These are phyloP conservation scores for Fusarium agapanthi DNA, from an alignment of 2,329 filamentous ascomycete genomes.

Conservation along the genomic window DNA sequence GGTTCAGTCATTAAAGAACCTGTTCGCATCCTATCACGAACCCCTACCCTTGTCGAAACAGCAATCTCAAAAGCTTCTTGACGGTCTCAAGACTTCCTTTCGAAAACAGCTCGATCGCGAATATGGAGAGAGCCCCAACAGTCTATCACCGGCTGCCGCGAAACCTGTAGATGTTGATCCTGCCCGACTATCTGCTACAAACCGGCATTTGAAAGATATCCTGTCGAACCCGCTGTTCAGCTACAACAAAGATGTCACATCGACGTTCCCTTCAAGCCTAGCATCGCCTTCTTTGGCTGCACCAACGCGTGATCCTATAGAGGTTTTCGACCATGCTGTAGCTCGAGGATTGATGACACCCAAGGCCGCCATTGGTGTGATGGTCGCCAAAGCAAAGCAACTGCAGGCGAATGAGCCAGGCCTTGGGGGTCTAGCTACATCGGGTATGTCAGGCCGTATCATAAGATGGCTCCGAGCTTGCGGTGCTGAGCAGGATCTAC, in stretches of 20 bases:
- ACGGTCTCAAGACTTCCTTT: slow-evolving; percentile 65
- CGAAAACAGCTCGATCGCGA: slow-evolving; percentile 66
- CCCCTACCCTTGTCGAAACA: slow-evolving; percentile 59
- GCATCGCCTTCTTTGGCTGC: slow-evolving; percentile 6
- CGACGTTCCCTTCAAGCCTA: slow-evolving; percentile 25
- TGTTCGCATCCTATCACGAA: slow-evolving; percentile 58
- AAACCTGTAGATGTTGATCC: slow-evolving; percentile 30
- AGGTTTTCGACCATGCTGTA: slow-evolving; percentile 65
- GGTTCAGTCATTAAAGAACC: slow-evolving; percentile 49
- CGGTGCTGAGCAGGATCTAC: slow-evolving; percentile 56
- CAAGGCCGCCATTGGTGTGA: slow-evolving; percentile 62
- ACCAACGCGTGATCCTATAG: slow-evolving; percentile 55
- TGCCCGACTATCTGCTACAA: slow-evolving; percentile 51
- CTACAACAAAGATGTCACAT: slow-evolving; percentile 42
- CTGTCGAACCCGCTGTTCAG: slow-evolving; percentile 66
- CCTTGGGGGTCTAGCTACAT: slow-evolving; percentile 47
- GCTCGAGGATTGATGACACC: slow-evolving; percentile 65
- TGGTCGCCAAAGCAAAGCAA: slow-evolving; percentile 57
- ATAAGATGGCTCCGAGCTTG: slow-evolving; percentile 63
- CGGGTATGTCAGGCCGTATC: slow-evolving; percentile 58
- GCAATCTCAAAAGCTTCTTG: slow-evolving; percentile 64
- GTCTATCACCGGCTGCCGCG: slow-evolving; percentile 20
- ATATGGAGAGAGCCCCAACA: slow-evolving; percentile 56
- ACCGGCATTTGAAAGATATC: slow-evolving; percentile 63
- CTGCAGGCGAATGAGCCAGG: slow-evolving; percentile 46